phyloP scores from a whole-genome alignment of 768 basidiomycete genomes.

The Podaxis pistillaris region DNA sequence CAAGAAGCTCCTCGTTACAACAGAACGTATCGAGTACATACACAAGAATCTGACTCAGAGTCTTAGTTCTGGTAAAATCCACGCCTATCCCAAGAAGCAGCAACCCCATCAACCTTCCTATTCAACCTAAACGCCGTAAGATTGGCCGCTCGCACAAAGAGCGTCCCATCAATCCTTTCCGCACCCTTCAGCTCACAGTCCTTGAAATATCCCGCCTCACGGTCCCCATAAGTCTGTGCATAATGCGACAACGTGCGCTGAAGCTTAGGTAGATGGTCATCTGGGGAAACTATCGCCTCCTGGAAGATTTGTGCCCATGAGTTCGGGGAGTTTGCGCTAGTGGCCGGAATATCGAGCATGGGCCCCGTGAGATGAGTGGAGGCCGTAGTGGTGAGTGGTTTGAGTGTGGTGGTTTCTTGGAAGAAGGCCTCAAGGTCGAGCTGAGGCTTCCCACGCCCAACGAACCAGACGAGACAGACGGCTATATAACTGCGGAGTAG shows the following conservation, averaged over 20 bases:
- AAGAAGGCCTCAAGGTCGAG: constrained; percentile 54
- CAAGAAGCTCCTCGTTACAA: no score
- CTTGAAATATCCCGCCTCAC: constrained; percentile 13
- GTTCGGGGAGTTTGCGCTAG: constrained; percentile 42
- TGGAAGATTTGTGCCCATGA: constrained; percentile 60
- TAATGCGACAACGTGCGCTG: constrained; percentile 35
- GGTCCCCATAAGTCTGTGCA: constrained; percentile 16
- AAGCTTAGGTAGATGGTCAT: constrained; percentile 46
- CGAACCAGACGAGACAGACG: constrained; percentile 49
- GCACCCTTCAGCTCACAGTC: constrained; percentile 41
- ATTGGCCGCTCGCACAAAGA: constrained; percentile 57
- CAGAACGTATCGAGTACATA: no score
- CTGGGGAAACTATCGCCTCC: constrained; percentile 51
- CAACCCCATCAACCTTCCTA: not conserved
- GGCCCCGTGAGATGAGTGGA: constrained; percentile 21
- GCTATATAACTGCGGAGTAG: constrained; percentile 60
- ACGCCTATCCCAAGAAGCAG: constrained; percentile 4
- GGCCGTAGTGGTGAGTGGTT: constrained; percentile 1
- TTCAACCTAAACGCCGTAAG: constrained; percentile 39
- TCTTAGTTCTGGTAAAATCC: constrained; percentile 4
- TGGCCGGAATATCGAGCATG: constrained; percentile 27
- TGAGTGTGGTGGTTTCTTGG: constrained; percentile 15
- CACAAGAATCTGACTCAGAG: not conserved
- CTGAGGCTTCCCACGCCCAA: constrained; percentile 52
- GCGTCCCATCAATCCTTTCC: constrained; percentile 50